A percentile compares a stretch with the other conserved stretches of the same genome.
These are phyloP conservation scores for Mrakia hoshinonis DNA, from an alignment of 768 basidiomycete genomes.

Conservation along the genomic window DNA sequence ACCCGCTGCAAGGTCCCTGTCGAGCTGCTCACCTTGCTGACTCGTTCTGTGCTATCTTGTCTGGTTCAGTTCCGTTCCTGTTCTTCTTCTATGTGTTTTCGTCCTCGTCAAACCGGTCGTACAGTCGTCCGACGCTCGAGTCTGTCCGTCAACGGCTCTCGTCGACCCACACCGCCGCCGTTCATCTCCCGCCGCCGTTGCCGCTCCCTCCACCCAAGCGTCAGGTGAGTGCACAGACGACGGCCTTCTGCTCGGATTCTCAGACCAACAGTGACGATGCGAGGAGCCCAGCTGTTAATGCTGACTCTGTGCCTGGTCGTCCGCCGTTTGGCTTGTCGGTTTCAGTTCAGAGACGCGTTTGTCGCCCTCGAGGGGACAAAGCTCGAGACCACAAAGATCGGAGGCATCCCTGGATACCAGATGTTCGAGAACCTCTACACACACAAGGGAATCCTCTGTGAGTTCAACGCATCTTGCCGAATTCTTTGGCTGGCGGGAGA, in stretches of 20 bases:
- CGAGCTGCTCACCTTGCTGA: too few relatives aligned
- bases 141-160: constrained; percentile 8
- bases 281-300: background rate
- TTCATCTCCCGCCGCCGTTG: background rate
- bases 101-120: background rate
- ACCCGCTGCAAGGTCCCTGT: too few relatives aligned
- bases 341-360: constrained; percentile 16
- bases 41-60: background rate
- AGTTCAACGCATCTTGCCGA: background rate
- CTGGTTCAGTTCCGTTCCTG: background rate
- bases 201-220: background rate
- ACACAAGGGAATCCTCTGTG: constrained; percentile 13
- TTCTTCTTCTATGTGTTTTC: constrained; percentile 7
- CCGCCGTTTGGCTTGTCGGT: too few relatives aligned
- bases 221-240: background rate
- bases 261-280: background rate
- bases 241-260: background rate
- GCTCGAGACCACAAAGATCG: constrained; percentile 6
- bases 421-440: constrained; percentile 16
- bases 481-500: background rate
- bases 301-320: too few relatives aligned
- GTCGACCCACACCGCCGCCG: background rate
- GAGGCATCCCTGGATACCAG: constrained; percentile 19
- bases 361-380: background rate
- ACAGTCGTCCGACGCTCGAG: background rate